Evolutionary conservation across 257 asterid genomes (phyloP), one percentile per base, ranked within the genome.

Genomic region (Perilla frutescens): DNA sequence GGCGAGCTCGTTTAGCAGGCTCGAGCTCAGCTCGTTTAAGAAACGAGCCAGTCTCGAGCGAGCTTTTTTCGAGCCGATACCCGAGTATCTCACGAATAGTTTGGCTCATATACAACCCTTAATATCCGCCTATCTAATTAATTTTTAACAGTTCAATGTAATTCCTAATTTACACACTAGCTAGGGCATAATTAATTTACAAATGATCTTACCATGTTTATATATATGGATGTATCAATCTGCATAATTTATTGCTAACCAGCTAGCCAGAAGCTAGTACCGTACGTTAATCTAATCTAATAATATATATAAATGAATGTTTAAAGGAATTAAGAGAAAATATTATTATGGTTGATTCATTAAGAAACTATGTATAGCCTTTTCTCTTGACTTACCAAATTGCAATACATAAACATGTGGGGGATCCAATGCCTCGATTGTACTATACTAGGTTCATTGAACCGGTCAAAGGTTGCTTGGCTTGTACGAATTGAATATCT

Each of bases 401-500:
- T 6, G 48, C 48, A 43, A 6, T 0, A 34, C 37, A 20, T 75
- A 6, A 4, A 34, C 37, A 20, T 75, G 67, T 57, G 68, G 80
- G 80, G 75, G 71, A 69, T 76, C 76, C 76, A n/a, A 70, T 44
- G 56, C 47, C 41, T 68, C 7, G 76, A 59, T 59, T 10, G 10
- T 20, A 36, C 63, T 59, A 8, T 40, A 40, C 66, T 68, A 61
- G 66, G 72, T 62, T 64, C 81, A 65, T 71, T 72, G 81, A 64
- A 65, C 62, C 11, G 29, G 45, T 71, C 74, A 77, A 71, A 77
- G 44, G 26, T 65, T 77, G 81, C 78, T 71, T 77, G 8, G 81
- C 81, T 71, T 77, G 8, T 57, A 57, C 20, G 11, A 45, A 3
- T 71, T 64, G 10, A 45, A 3, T 71, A 71, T 71, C 64, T 29